Evolutionary conservation across 148 eudicot genomes (phyloP), one percentile per base, ranked within the genome.

Genomic region (Heliosperma pusillum): DNA sequence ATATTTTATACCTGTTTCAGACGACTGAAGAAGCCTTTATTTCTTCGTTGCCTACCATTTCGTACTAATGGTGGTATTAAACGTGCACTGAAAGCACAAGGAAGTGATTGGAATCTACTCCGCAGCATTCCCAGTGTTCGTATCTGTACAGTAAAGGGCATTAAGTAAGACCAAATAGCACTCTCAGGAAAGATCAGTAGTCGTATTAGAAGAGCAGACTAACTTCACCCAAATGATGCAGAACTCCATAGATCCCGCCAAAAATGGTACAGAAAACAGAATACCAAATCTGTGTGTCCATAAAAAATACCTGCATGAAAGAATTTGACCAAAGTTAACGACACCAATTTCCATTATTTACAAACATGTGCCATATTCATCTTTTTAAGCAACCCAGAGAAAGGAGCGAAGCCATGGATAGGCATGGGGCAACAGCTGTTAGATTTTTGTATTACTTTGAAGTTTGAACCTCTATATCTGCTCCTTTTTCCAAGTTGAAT

Each of bases 281-380:
- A 89, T 95, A 95, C 99, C 99, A 95, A 69, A 95, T 95, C 81
- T 95, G 99, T 47, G 87, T 81, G 78, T 95, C 99, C 99, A 95
- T 92, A 82, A 95, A 90, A 75, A 92, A 95, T 62, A 95, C 92
- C 99, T 95, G 78, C 75, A 84, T 44, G 45, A 21, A 78, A 74
- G 16, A 63, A 25, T 40, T 24, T 8, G 29, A 74, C 60, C 6
- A 24, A 59, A 53, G 26, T 70, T 33, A 29, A 69, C 29, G 10
- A 67, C 0, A 12, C 4, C 27, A 57, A 25, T 59, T n/a, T 8
- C 3, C 63, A 30, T 50, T 22, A 33, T 12, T 27, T 25, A 24
- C 53, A 30, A 36, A 36, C 42, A 36, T 36, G 42, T 36, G 42
- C 56, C 3, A 72, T 53, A 21, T 42, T 16, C 29, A 27, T n/a